Base-by-base conservation (phyloP, 441 rosid species). In the Brassica balearica region DNA sequence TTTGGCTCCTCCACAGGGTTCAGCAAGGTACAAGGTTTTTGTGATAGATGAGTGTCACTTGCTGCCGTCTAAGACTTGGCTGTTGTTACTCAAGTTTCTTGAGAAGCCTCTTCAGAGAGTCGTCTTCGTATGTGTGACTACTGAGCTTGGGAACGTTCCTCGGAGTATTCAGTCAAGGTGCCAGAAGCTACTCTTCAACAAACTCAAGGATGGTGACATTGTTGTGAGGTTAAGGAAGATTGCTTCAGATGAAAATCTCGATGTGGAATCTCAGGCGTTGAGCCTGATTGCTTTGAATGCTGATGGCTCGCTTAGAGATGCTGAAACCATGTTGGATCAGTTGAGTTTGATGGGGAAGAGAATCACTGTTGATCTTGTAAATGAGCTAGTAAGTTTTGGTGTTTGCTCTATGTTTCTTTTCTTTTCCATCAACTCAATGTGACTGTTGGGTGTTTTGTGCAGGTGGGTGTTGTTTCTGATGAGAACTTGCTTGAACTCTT, bases 251-350 rank as follows among this genome's bases (percentile, higher is more conserved):
- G 99, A 96, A 87, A 87, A 85, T 84, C 84, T 96, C 60, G 94
- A 92, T 65, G 95, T 91, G 67, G 98, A 96, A 53, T 77, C 82
- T 0, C 91, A 91, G 76, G 98, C 98, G 12, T 75, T 96, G 82
- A 90, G 91, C 71, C 82, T 96, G 85, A 92, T 96, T 83, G 93
- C 98, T 82, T 68, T 86, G 72, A 96, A 91, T 85, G 92, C 97
- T 64, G 97, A 93, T 80, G 99, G 99, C 43, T 96, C 99, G 0
- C 97, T 96, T 69, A 91, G 91, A 77, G 98, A 96, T 84, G 98
- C 99, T n/a, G 98, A 96, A 85, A 91, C 93, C 27, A 92, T 93
- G 95, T 81, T 96, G 58, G 99, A 93, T 65, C 99, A 96, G 84
- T 77, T 96, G 81, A 92, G 98, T 79, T 85, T 96, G 84, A 83